Conservation (phyloP, 2,329 filamentous ascomycete genomes). For the Botrytis tulipae region DNA sequence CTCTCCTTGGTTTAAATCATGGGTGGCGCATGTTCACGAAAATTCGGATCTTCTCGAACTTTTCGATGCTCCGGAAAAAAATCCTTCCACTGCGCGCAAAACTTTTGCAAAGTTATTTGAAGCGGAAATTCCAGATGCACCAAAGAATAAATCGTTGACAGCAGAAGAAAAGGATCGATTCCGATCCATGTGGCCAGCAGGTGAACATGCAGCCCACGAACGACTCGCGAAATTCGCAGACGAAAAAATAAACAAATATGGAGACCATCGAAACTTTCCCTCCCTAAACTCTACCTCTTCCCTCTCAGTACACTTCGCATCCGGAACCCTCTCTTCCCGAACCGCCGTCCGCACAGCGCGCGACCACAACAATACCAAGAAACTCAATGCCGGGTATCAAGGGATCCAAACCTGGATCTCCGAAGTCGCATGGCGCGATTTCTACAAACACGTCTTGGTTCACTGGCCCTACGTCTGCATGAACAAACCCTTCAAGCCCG, state of each 20-base stretch:
- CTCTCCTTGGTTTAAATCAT: constrained; percentile 75
- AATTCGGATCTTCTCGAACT: constrained; percentile 66
- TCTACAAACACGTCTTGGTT: constrained; percentile 82
- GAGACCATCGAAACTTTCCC: constrained; percentile 64
- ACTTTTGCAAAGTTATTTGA: constrained; percentile 58
- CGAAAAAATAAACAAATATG: constrained; percentile 61
- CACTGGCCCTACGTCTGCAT: constrained; percentile 84
- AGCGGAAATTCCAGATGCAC: constrained; percentile 57
- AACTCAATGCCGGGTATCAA: constrained; percentile 62
- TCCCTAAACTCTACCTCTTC: constrained; percentile 61
- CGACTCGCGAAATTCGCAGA: constrained; percentile 67
- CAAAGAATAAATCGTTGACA: constrained; percentile 60
- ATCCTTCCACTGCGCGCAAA: constrained; percentile 47
- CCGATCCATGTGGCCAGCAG: constrained; percentile 65
- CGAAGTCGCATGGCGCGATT: constrained; percentile 83
- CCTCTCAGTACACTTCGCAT: constrained; percentile 70
- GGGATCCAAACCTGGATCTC: constrained; percentile 75
- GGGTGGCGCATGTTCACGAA: constrained; percentile 70
- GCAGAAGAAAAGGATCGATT: constrained; percentile 59
- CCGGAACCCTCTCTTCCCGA: constrained; percentile 65
- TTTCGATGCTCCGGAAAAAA: constrained; percentile 56
- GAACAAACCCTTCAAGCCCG: constrained; percentile 78
- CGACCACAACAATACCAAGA: constrained; percentile 59
- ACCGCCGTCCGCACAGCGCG: constrained; percentile 64
- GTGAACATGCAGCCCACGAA: constrained; percentile 67